Conservation (phyloP, 1,139 yeast genomes). For the Kodamaea ohmeri region DNA sequence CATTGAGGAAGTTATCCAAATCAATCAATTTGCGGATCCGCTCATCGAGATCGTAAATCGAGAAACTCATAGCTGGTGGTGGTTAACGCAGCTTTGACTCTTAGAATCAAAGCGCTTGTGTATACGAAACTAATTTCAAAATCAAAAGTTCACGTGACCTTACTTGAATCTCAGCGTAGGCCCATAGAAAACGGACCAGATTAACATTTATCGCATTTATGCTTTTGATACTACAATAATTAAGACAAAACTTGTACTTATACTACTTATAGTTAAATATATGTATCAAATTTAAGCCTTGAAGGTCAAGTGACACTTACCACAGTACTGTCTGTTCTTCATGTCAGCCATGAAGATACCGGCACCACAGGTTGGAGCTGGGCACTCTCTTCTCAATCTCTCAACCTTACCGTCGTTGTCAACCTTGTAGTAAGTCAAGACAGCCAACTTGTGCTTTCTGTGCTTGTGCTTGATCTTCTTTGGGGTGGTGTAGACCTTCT, state of each 20-base stretch:
- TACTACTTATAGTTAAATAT: constrained; percentile 2
- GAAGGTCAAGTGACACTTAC: constrained; percentile 97
- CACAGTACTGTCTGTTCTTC: constrained; percentile 99
- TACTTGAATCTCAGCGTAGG: too few species aligned
- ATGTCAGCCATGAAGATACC: constrained; percentile 99
- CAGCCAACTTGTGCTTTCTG: constrained; percentile 99
- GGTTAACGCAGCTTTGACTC: background rate
- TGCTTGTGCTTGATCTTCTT: constrained; percentile 99
- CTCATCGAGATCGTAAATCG: constrained; percentile 62
- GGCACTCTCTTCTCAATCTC: constrained; percentile 99
- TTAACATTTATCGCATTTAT: too few species aligned
- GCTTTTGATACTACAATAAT: too few species aligned
- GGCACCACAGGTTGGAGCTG: constrained; percentile 91
- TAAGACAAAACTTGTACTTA: constrained; percentile 2
- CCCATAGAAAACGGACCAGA: too few species aligned
- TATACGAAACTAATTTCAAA: background rate
- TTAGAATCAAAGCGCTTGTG: background rate
- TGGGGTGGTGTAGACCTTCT: constrained; percentile 99
- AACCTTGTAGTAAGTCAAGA: constrained; percentile 98
- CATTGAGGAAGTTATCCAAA: constrained; percentile 67
- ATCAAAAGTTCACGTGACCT: background rate
- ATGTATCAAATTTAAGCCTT: constrained; percentile 42
- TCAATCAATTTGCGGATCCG: constrained; percentile 64
- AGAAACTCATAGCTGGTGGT: constrained; percentile 18
- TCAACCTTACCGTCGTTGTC: constrained; percentile 98